Evolutionary conservation across 2,329 filamentous ascomycete genomes (phyloP), one percentile per base, ranked within the genome.

Genomic region (Claviceps spartinae): DNA sequence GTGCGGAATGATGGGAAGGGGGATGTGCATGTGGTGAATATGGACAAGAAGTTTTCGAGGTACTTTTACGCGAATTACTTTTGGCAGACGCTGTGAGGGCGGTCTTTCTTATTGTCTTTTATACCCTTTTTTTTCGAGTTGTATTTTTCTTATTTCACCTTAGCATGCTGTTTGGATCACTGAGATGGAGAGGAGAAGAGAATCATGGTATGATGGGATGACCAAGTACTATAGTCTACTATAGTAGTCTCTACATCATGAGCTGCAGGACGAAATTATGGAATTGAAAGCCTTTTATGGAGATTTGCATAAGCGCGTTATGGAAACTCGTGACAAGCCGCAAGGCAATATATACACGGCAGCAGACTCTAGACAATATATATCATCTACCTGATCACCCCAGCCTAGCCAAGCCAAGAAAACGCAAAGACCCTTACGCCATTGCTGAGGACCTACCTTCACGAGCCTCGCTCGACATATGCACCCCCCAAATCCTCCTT

Each of bases 1-100:
- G 84, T 97, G 58, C 75, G 88, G 56, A 96, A 95, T 64, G 83
- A 83, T 54, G 77, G 81, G 58, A 91, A 89, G 72, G 90, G 89
- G 8, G 90, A 97, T 65, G 88, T 97, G 49, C 88, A 95, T 65
- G 87, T 97, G 48, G 84, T 98, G 55, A 95, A 95, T 62, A 83
- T 98, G 66, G 90, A 97, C 61, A 83, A 86, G 61, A 95, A 93
- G 71, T 90, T 95, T 66, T 91, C 87, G 54, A 78, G 83, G 56
- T 91, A 86, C 66, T 96, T 94, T 64, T 95, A 96, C 63, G 88
- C 90, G 22, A 94, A 95, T 62, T 95, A 95, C 66, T 94, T 97
- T 64, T 98, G 93, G 93, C 78, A 88, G 62, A 91, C 83, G 34
- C 74, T 96, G 66, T 94, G 54, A 60, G 11, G 44, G n/a, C n/a